Evolutionary conservation across 352 stramenopile species (phyloP).

Genomic region (Paralagenidium karlingii): DNA sequence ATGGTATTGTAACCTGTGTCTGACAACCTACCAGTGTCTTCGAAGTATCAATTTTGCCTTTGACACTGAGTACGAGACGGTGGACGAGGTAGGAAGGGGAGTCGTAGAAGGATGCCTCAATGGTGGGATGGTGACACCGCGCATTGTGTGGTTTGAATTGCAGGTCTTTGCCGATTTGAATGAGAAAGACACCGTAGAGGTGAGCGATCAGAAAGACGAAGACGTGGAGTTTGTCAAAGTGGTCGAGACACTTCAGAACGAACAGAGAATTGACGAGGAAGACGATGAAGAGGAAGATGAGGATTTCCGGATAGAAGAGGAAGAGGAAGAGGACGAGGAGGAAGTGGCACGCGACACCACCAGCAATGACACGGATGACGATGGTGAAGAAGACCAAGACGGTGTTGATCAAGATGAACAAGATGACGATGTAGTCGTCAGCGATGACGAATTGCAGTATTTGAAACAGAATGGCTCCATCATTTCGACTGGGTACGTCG

Average conservation of each 20-base stretch:
- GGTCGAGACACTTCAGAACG: too few relatives aligned
- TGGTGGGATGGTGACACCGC: too few relatives aligned
- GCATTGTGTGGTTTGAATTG: too few relatives aligned
- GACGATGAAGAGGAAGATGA: conserved; percentile 1
- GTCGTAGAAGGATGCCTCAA: conserved; percentile 12
- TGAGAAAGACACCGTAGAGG: conserved; percentile 12
- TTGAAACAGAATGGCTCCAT: conserved; percentile 8
- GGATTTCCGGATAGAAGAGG: background rate
- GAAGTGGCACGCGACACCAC: background rate
- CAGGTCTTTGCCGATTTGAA: too few relatives aligned
- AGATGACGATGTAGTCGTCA: conserved; percentile 8
- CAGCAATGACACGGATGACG: conserved; percentile 4
- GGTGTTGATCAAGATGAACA: too few relatives aligned
- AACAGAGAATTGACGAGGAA: background rate
- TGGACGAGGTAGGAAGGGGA: conserved; percentile 15
- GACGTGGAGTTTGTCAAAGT: too few relatives aligned
- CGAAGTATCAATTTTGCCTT: conserved; percentile 75
- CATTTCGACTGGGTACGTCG: conserved; percentile 6
- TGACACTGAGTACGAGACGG: conserved; percentile 44
- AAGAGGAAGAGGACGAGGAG: background rate
- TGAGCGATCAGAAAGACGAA: conserved; percentile 22
- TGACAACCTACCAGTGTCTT: conserved; percentile 63
- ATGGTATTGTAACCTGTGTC: conserved; percentile 77
- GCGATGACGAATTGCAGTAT: conserved; percentile 8
- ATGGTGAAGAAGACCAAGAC: conserved; percentile 6